Conservation (phyloP, 352 stramenopile genomes). For the Phytophthora kernoviae region DNA sequence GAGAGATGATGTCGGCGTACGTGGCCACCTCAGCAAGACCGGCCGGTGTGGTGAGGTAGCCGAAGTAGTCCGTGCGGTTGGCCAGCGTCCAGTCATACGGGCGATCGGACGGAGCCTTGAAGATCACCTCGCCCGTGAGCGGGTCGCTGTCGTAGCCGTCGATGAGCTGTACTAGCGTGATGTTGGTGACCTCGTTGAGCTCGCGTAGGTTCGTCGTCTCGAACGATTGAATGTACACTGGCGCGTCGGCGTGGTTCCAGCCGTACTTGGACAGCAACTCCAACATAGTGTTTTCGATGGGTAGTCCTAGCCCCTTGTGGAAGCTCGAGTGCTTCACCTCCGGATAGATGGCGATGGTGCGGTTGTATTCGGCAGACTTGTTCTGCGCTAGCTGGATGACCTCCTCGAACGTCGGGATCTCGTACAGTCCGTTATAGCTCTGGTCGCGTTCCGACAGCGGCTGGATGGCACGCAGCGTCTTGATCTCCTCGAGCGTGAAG, state of each 20-base stretch:
- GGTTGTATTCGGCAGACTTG: slow-evolving; percentile 61
- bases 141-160: slow-evolving; percentile 60
- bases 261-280: slow-evolving; percentile 65
- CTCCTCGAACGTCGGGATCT: slow-evolving; percentile 90
- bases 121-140: slow-evolving; percentile 55
- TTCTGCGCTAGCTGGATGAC: slow-evolving; percentile 83
- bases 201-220: slow-evolving; percentile 75
- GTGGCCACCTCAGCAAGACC: slow-evolving; percentile 67
- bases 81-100: slow-evolving; percentile 75
- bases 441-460: slow-evolving; percentile 77
- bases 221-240: slow-evolving; percentile 80
- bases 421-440: slow-evolving; percentile 82
- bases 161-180: slow-evolving; percentile 86
- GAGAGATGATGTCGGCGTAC: slow-evolving; percentile 77
- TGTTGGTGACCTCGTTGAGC: slow-evolving; percentile 62
- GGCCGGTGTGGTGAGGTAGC: slow-evolving; percentile 55
- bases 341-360: slow-evolving; percentile 84
- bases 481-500: slow-evolving; percentile 92
- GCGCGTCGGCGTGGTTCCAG: slow-evolving; percentile 69
- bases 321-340: slow-evolving; percentile 90
- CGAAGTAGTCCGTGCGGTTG: slow-evolving; percentile 57
- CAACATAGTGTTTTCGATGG: slow-evolving; percentile 81
- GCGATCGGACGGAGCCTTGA: slow-evolving; percentile 43
- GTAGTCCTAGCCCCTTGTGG: slow-evolving; percentile 66
- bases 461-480: slow-evolving; percentile 85